Conservation (phyloP, 257 asterid species). For the Linderniella brevidens region DNA sequence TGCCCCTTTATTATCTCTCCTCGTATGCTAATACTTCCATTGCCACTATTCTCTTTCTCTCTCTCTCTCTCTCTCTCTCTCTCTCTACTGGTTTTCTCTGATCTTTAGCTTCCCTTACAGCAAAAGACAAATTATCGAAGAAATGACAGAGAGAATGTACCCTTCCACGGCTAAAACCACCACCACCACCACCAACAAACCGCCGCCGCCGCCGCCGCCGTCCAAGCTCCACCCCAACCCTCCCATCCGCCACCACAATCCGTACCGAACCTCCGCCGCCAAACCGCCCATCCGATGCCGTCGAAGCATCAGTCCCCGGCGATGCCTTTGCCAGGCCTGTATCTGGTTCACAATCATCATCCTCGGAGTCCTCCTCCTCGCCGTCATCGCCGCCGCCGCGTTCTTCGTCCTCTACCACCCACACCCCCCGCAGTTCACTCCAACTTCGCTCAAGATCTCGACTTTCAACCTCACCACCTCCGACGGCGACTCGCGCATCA, state of each 20-base stretch:
- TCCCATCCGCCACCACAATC: conserved; percentile 25
- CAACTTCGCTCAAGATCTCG: conserved; percentile 45
- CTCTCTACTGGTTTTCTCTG: too few species aligned
- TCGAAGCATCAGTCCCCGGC: conserved; percentile 25
- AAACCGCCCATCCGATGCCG: conserved; percentile 18
- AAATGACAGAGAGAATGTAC: conserved; percentile 40
- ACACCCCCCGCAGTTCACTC: conserved; percentile 45
- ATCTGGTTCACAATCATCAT: conserved; percentile 42
- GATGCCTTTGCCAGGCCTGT: conserved; percentile 37
- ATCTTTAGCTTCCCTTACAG: too few species aligned
- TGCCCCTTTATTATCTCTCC: not conserved
- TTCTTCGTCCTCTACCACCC: conserved; percentile 71
- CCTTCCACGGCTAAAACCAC: conserved; percentile 26
- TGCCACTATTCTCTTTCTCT: not conserved
- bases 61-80: too few species aligned
- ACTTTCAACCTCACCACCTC: conserved; percentile 56
- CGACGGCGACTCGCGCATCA: conserved; percentile 55
- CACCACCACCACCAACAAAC: conserved; percentile 8
- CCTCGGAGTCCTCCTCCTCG: conserved; percentile 29
- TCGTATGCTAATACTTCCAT: too few species aligned
- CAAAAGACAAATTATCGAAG: not conserved
- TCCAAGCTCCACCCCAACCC: conserved; percentile 23
- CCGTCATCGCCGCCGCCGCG: conserved; percentile 48
- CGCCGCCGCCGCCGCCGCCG: conserved; percentile 3
- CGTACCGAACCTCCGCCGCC: conserved; percentile 24